These are phyloP conservation scores for Chaetomium tenue DNA, from an alignment of 495 filamentous ascomycete species.

Conservation along the genomic window DNA sequence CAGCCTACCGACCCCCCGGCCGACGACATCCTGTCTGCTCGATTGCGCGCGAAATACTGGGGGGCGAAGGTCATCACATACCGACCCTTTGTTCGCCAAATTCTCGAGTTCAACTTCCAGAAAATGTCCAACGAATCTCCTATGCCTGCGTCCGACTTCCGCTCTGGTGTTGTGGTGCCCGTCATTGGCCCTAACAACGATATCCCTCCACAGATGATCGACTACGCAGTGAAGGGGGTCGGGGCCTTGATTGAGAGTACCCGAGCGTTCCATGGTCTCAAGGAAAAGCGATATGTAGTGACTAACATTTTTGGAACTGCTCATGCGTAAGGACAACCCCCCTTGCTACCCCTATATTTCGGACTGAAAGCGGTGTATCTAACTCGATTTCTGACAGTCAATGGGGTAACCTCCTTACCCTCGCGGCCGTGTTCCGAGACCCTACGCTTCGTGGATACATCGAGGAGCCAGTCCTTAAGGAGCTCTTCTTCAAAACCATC, in stretches of 20 bases:
- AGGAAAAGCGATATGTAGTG: conserved; percentile 66
- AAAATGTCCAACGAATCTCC: conserved; percentile 24
- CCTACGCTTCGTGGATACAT: conserved; percentile 55
- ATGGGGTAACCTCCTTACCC: conserved; percentile 92
- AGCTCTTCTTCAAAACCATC: conserved; percentile 64
- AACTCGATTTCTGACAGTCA: conserved; percentile 56
- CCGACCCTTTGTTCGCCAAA: conserved; percentile 72
- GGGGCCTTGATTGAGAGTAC: conserved; percentile 81
- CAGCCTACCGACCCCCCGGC: conserved; percentile 64
- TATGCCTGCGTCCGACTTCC: conserved; percentile 27
- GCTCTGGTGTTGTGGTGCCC: conserved; percentile 22
- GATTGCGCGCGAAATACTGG: conserved; percentile 91
- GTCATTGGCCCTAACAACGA: conserved; percentile 31
- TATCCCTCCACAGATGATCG: conserved; percentile 51
- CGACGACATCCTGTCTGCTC: conserved; percentile 73
- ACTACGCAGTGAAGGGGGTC: conserved; percentile 58
- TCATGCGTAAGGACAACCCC: conserved; percentile 72
- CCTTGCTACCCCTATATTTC: conserved; percentile 21
- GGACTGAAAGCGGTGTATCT: background rate
- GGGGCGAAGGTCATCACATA: conserved; percentile 88
- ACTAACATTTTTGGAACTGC: conserved; percentile 95
- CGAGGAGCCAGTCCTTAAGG: conserved; percentile 47
- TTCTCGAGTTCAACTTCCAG: conserved; percentile 48
- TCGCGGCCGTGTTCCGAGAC: conserved; percentile 72
- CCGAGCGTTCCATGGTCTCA: conserved; percentile 73